Evolutionary conservation across 495 filamentous ascomycete genomes (phyloP), one percentile per base, ranked within the genome.

Genomic region (Aspergillus ellipticus): DNA sequence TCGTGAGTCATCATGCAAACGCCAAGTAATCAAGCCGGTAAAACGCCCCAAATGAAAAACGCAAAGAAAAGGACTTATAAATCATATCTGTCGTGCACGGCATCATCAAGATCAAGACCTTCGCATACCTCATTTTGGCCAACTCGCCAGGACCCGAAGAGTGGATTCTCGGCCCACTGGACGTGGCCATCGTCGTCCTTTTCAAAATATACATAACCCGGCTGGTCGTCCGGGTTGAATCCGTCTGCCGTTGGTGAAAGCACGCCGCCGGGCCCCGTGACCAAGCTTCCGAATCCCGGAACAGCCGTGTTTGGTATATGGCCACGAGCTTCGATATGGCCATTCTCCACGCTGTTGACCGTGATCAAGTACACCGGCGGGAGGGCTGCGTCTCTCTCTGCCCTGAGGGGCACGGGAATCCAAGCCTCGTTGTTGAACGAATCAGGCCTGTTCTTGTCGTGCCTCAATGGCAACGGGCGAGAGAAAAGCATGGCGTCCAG

Each of bases 401-500:
- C 50, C 8, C 70, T 60, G 10, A 78, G 58, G 9, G 74, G 69
- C 65, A 73, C 68, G 0, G 74, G 66, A n/a, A 69, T 73, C 75
- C 75, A 78, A 0, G 75, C 75, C 26, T 70, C 62, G 21, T 78
- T 78, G 42, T 71, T 68, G 26, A 64, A 75, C 0, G 75, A 78
- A 16, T 78, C 73, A 4, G 47, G 58, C 3, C 75, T 57, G 35
- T 56, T 67, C 46, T 65, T 67, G 46, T 78, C 73, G 19, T 73
- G 66, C 17, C 66, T 56, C 6, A 69, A 56, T 2, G 75, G 75
- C 0, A 78, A 54, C 1, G 72, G 70, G 1, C 64, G 64, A 3
- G 64, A 69, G 6, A 75, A 57, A 13, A 78, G 61, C 50, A 78
- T 62, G 9, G 66, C 49, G 43, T 78, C 75, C 15, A 78, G 56